A percentile compares a stretch with the other conserved stretches of the same genome.
Conservation (phyloP, 352 stramenopile species). For the Phytophthora fragariaefolia region DNA sequence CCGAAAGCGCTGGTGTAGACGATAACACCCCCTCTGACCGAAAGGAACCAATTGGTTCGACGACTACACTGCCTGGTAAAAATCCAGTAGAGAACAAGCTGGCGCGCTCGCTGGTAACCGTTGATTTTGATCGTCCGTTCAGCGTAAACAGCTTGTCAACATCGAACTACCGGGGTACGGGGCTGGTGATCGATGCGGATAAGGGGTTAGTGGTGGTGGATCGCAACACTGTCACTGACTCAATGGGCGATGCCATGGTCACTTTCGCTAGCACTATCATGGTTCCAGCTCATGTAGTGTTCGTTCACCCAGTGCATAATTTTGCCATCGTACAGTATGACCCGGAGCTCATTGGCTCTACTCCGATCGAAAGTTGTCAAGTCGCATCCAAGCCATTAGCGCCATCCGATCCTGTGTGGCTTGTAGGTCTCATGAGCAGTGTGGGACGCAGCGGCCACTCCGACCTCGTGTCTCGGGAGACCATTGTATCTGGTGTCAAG, state of each 20-base stretch:
- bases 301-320: slow-evolving; percentile 94
- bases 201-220: slow-evolving; percentile 93
- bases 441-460: slow-evolving; percentile 80
- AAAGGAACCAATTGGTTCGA: slow-evolving; percentile 64
- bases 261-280: slow-evolving; percentile 93
- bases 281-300: slow-evolving; percentile 87
- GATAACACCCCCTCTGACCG: slow-evolving; percentile 21
- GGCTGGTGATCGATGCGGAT: slow-evolving; percentile 87
- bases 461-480: slow-evolving; percentile 86
- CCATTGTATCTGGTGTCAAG: slow-evolving; percentile 87
- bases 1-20: slow-evolving; percentile 2
- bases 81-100: slow-evolving; percentile 86
- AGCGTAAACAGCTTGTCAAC: slow-evolving; percentile 88
- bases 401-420: slow-evolving; percentile 84
- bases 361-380: slow-evolving; percentile 80
- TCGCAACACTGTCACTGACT: slow-evolving; percentile 92
- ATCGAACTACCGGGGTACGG: slow-evolving; percentile 86
- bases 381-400: slow-evolving; percentile 64
- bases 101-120: slow-evolving; percentile 82
- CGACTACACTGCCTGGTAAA: slow-evolving; percentile 81
- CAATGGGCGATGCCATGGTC: slow-evolving; percentile 88
- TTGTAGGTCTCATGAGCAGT: slow-evolving; percentile 86
- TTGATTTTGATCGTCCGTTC: slow-evolving; percentile 88
- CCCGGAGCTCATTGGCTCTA: slow-evolving; percentile 84
- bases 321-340: slow-evolving; percentile 94